Conservation (phyloP, 495 filamentous ascomycete species). For the Aspergillus heteromorphus region DNA sequence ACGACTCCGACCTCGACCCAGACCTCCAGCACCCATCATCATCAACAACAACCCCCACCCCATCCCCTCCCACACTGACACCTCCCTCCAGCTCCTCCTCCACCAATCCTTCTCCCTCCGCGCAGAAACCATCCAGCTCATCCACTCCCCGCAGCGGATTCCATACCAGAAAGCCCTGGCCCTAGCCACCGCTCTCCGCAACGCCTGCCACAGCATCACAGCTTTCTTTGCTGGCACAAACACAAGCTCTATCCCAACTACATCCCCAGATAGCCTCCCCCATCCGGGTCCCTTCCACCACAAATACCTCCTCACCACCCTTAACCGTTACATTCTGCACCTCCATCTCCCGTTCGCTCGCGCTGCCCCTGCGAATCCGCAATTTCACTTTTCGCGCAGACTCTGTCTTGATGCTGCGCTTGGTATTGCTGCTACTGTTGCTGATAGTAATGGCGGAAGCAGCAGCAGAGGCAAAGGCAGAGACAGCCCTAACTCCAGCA, state of each 20-base stretch:
- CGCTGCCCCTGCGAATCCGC: constrained; percentile 33
- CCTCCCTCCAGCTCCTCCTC: constrained; percentile 41
- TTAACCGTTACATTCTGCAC: constrained; percentile 41
- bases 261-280: constrained; percentile 3
- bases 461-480: too few species aligned
- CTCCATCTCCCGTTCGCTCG: constrained; percentile 42
- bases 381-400: constrained; percentile 46
- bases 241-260: neutral
- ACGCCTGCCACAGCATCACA: constrained; percentile 14
- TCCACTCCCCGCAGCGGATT: constrained; percentile 30
- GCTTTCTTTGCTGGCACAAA: constrained; percentile 7
- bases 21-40: constrained; percentile 17
- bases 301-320: constrained; percentile 31
- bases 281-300: constrained; percentile 8
- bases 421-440: constrained; percentile 4
- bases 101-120: constrained; percentile 34
- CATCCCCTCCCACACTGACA: constrained; percentile 32
- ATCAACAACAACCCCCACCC: too few species aligned
- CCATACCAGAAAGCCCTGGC: constrained; percentile 34
- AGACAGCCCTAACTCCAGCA: too few species aligned
- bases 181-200: constrained; percentile 5
- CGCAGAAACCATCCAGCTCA: constrained; percentile 28
- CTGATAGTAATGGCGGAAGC: too few species aligned
- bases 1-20: constrained; percentile 44
- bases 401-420: constrained; percentile 34